Evolutionary conservation across 2,329 filamentous ascomycete species (phyloP).

Genomic region (Parastagonospora avenae): DNA sequence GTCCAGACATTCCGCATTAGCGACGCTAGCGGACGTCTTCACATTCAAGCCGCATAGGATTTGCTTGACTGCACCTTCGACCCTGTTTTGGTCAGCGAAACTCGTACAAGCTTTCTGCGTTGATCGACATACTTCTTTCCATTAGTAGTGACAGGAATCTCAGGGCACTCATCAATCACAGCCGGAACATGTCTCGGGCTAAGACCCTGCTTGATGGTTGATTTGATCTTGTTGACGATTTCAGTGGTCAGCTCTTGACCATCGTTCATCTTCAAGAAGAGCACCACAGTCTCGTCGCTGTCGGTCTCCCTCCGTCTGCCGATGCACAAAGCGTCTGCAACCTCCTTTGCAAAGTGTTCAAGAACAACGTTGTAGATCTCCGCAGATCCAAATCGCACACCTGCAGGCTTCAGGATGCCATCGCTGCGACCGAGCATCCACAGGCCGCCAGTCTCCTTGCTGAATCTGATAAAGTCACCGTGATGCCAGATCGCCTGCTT

Average conservation of each 20-base stretch:
- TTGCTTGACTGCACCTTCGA: constrained; percentile 95
- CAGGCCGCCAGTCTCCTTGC: constrained; percentile 74
- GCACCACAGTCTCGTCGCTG: constrained; percentile 80
- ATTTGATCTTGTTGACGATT: constrained; percentile 68
- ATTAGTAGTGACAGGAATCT: constrained; percentile 90
- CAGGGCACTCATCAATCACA: constrained; percentile 78
- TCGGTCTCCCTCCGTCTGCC: constrained; percentile 75
- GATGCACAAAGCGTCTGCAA: constrained; percentile 88
- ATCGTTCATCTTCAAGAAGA: constrained; percentile 81
- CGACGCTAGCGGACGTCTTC: constrained; percentile 90
- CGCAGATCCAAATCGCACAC: constrained; percentile 88
- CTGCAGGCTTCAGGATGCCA: constrained; percentile 88
- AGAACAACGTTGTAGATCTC: constrained; percentile 97
- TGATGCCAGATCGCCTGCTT: constrained; percentile 79
- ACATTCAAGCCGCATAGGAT: constrained; percentile 87
- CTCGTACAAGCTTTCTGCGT: background rate
- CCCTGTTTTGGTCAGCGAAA: constrained; percentile 54
- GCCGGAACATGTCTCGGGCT: constrained; percentile 89
- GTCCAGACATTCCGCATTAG: constrained; percentile 83
- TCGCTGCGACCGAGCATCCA: constrained; percentile 93
- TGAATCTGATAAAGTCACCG: constrained; percentile 83
- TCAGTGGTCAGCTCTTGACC: constrained; percentile 63
- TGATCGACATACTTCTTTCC: constrained; percentile 79
- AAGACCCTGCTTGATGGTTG: constrained; percentile 73
- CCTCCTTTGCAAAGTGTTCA: constrained; percentile 75